These are phyloP conservation scores for Arxiozyma slooffiae DNA, from an alignment of 1,139 yeast genomes.

Conservation along the genomic window DNA sequence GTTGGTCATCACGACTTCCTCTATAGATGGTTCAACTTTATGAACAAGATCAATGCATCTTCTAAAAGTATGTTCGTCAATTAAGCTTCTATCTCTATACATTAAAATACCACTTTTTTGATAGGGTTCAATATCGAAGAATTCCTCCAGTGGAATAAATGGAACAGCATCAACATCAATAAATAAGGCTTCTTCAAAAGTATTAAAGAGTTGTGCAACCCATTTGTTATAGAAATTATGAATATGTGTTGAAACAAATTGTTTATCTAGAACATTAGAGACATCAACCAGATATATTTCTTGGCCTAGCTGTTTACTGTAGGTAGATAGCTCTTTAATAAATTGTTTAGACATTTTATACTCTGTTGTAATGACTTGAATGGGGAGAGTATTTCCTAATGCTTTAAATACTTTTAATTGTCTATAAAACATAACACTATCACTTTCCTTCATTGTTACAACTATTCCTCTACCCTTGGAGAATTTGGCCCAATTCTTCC, in stretches of 20 bases:
- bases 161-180: conserved; percentile 46
- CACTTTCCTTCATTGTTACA: conserved; percentile 38
- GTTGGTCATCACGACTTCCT: conserved; percentile 1
- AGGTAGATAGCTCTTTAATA: conserved; percentile 9
- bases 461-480: conserved; percentile 42
- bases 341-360: conserved; percentile 16
- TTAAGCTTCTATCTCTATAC: conserved; percentile 35
- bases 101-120: conserved; percentile 37
- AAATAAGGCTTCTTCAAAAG: conserved; percentile 42
- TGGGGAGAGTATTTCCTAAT: conserved; percentile 40
- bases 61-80: conserved; percentile 4
- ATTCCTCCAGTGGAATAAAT: conserved; percentile 33
- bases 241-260: conserved; percentile 31
- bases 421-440: conserved; percentile 38
- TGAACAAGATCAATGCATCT: conserved; percentile 4
- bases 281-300: conserved; percentile 42
- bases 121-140: conserved; percentile 35
- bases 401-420: conserved; percentile 41
- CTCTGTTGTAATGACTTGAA: conserved; percentile 46
- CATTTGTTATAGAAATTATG: conserved; percentile 40
- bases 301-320: conserved; percentile 27
- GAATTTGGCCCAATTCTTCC: conserved; percentile 31
- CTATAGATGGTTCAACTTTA: conserved; percentile 4
- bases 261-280: conserved; percentile 27
- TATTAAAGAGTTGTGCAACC: conserved; percentile 39